Percentiles rank a stretch among this genome's conserved stretches.
Evolutionary conservation across 2,329 filamentous ascomycete genomes (phyloP).

Genomic region (Trichoderma sp.): DNA sequence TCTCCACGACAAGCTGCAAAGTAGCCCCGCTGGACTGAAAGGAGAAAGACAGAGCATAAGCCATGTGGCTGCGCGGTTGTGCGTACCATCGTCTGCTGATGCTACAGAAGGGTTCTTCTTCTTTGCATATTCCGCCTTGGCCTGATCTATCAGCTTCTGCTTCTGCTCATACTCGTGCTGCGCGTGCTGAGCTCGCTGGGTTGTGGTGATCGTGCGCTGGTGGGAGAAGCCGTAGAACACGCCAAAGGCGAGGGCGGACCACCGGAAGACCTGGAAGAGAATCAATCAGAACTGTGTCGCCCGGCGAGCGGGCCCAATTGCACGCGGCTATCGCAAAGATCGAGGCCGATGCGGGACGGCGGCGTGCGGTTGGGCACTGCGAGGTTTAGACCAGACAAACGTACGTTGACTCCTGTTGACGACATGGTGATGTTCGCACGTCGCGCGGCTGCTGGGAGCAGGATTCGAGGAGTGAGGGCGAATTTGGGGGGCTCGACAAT

Average conservation of each 20-base stretch:
- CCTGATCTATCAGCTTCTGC: conserved; percentile 86
- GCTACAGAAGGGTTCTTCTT: conserved; percentile 58
- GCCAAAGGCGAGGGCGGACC: conserved; percentile 88
- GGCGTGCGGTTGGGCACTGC: conserved; percentile 26
- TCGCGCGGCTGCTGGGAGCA: conserved; percentile 44
- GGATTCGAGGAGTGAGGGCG: conserved; percentile 40
- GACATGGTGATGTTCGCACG: conserved; percentile 58
- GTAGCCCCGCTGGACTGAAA: conserved; percentile 11
- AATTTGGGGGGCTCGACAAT: conserved; percentile 42
- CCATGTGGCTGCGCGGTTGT: neutral
- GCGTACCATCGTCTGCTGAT: conserved; percentile 39
- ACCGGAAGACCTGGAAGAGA: conserved; percentile 80
- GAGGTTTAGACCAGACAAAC: conserved; percentile 40
- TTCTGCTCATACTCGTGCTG: conserved; percentile 89
- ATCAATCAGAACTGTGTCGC: conserved; percentile 34
- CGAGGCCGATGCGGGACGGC: conserved; percentile 26
- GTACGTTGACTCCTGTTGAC: conserved; percentile 69
- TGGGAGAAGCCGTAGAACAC: conserved; percentile 95
- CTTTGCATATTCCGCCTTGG: conserved; percentile 87
- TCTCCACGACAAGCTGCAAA: neutral
- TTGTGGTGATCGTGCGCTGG: conserved; percentile 76
- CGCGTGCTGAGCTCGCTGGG: conserved; percentile 68
- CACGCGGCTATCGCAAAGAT: conserved; percentile 14
- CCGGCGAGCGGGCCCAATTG: conserved; percentile 20
- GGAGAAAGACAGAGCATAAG: neutral